Evolutionary conservation across 2,329 filamentous ascomycete species (phyloP), one percentile per base, ranked within the genome.

Genomic region (Sarocladium brachiariae): DNA sequence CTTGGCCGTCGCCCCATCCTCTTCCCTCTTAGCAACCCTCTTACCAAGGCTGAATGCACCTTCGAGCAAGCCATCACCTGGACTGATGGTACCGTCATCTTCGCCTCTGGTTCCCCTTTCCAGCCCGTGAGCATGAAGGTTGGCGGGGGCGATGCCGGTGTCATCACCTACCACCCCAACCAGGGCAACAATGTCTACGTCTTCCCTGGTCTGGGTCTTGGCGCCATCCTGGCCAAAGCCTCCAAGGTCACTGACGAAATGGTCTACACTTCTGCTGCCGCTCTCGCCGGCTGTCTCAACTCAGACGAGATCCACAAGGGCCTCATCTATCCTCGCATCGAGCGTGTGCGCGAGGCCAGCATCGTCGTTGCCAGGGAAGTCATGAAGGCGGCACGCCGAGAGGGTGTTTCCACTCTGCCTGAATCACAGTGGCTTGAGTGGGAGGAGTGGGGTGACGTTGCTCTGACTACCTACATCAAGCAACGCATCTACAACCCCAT

Each of bases 1-100:
- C 64, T 81, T 58, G 90, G 90, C 68, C 81, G 90, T 55, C 77
- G 82, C 56, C 91, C 93, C 55, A 92, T 95, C 63, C 86, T 96
- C 61, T 97, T 99, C 82, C 92, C 92, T 50, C 84, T 99, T 38
- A 95, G 89, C 70, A 97, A 99, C 74, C 93, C 93, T 47, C 84
- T 91, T 49, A 91, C 86, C 71, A 96, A 97, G 76, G 95, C 92
- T 8, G 93, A 99, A 73, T 97, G 93, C 74, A 96, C 89, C 14
- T 97, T 95, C 62, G 91, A 96, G 75, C 87, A 93, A 64, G 93
- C 93, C 14, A 80, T 97, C 62, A 80, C 83, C 62, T 84, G 92
- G 83, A 97, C 92, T 10, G 87, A 97, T 53, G 92, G 92, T 54
- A 88, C 84, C 51, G 90, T 84, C 61, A 83, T 99, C 65, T 99